These are phyloP conservation scores for Parastagonospora avenae DNA, from an alignment of 2,329 filamentous ascomycete species.

Conservation along the genomic window DNA sequence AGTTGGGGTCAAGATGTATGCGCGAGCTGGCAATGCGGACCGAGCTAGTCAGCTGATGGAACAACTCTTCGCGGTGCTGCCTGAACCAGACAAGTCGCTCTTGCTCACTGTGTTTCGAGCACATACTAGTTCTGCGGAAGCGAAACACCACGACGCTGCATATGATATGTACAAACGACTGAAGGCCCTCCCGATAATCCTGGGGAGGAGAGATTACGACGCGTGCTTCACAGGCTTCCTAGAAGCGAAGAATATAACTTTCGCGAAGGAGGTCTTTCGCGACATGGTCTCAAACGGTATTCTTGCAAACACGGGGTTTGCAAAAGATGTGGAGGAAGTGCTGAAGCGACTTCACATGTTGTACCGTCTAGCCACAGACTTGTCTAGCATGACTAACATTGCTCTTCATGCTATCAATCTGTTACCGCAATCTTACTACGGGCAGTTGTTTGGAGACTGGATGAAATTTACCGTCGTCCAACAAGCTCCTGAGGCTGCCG, in stretches of 20 bases:
- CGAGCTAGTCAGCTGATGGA: slow-evolving; percentile 63
- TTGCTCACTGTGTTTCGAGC: slow-evolving; percentile 73
- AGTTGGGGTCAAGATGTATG: slow-evolving; percentile 69
- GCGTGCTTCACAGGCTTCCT: slow-evolving; percentile 73
- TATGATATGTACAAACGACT: slow-evolving; percentile 56
- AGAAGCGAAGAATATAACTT: slow-evolving; percentile 65
- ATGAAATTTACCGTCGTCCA: slow-evolving; percentile 80
- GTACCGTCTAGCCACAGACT: slow-evolving; percentile 35
- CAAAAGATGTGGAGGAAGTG: slow-evolving; percentile 19
- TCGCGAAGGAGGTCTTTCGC: slow-evolving; percentile 77
- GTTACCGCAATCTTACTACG: slow-evolving; percentile 64
- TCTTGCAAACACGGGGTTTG: slow-evolving; percentile 49
- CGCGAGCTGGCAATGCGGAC: slow-evolving; percentile 61
- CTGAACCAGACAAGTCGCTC: slow-evolving; percentile 59
- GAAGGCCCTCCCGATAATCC: slow-evolving; percentile 57
- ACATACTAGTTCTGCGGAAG: slow-evolving; percentile 59
- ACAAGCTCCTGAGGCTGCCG: slow-evolving; percentile 64
- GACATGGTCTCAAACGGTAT: slow-evolving; percentile 77
- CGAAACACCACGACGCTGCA: slow-evolving; percentile 57
- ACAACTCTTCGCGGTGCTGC: slow-evolving; percentile 55
- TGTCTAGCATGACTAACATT: slow-evolving; percentile 35
- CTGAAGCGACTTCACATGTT: slow-evolving; percentile 33
- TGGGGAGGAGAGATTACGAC: slow-evolving; percentile 78
- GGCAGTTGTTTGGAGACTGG: slow-evolving; percentile 88
- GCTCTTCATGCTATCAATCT: slow-evolving; percentile 52